These are phyloP conservation scores for Penicillium hesseltinei DNA, from an alignment of 2,329 filamentous ascomycete genomes.

Conservation along the genomic window DNA sequence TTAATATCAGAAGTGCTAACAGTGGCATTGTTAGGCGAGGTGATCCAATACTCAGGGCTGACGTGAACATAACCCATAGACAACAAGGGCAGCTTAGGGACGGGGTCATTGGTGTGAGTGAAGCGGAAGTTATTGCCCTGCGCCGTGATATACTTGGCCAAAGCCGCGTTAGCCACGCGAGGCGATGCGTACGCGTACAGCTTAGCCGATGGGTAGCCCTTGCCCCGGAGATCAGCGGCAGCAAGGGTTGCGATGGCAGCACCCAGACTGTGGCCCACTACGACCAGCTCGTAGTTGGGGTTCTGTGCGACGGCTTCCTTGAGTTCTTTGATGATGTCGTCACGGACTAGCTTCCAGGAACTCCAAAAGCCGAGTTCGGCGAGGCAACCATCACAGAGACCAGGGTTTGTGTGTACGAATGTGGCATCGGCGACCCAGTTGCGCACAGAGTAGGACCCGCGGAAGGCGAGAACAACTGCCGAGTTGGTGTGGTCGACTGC, in stretches of 20 bases:
- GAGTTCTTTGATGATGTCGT: conserved; percentile 39
- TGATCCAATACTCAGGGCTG: conserved; percentile 68
- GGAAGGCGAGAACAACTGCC: conserved; percentile 38
- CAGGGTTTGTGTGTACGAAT: conserved; percentile 31
- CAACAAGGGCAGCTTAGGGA: conserved; percentile 65
- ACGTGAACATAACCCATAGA: conserved; percentile 63
- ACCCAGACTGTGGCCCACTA: conserved; percentile 66
- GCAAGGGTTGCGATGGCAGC: conserved; percentile 63
- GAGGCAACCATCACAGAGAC: conserved; percentile 45
- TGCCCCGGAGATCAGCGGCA: conserved; percentile 54
- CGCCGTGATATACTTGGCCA: conserved; percentile 54
- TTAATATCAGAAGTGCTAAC: conserved; percentile 21
- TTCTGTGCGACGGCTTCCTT: conserved; percentile 16
- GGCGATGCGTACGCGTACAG: conserved; percentile 68
- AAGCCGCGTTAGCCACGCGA: conserved; percentile 59
- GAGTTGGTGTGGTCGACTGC: conserved; percentile 48
- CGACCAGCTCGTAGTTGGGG: conserved; percentile 42
- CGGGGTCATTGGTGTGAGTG: conserved; percentile 66
- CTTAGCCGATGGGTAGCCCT: conserved; percentile 50
- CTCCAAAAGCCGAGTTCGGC: conserved; percentile 49
- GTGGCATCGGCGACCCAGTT: conserved; percentile 35
- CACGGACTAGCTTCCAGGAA: conserved; percentile 42
- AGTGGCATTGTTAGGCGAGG: conserved; percentile 24
- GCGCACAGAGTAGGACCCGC: conserved; percentile 36
- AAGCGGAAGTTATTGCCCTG: conserved; percentile 60